Conservation (phyloP, 768 basidiomycete species). For the Mycena sanguinolenta region DNA sequence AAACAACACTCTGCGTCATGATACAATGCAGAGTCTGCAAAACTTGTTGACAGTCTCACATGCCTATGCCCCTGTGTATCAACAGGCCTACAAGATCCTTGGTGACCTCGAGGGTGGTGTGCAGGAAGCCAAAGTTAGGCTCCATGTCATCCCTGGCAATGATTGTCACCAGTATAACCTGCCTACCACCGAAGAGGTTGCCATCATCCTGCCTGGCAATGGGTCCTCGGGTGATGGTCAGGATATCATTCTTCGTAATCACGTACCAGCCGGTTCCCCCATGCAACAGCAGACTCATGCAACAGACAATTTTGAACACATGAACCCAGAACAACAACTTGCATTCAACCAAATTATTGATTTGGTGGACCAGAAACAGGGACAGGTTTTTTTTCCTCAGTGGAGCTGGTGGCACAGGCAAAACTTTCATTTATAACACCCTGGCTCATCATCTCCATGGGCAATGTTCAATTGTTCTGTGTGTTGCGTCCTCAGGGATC, state of each 20-base stretch:
- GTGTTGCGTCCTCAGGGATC: neutral
- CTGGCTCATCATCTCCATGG: neutral
- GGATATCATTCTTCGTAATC: constrained; percentile 4
- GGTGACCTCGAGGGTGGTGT: constrained; percentile 38
- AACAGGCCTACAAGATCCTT: constrained; percentile 42
- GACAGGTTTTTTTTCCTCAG: neutral
- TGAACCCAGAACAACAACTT: neutral
- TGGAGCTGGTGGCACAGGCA: neutral
- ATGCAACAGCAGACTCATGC: neutral
- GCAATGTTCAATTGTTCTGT: neutral
- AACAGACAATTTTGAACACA: neutral
- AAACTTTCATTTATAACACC: constrained; percentile 38
- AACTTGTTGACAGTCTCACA: constrained; percentile 9
- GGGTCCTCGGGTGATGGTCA: neutral
- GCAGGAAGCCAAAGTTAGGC: neutral
- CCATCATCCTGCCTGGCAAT: neutral
- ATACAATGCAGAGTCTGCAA: constrained; percentile 34
- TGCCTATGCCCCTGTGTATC: constrained; percentile 36
- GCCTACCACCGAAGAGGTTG: constrained; percentile 31
- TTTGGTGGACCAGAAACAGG: neutral
- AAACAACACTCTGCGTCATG: constrained; percentile 31
- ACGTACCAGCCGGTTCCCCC: neutral
- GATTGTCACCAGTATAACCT: neutral
- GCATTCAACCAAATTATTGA: neutral
- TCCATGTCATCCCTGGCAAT: neutral